Base-by-base conservation (phyloP, 768 basidiomycete genomes). In the Macrolepiota albuminosa region DNA sequence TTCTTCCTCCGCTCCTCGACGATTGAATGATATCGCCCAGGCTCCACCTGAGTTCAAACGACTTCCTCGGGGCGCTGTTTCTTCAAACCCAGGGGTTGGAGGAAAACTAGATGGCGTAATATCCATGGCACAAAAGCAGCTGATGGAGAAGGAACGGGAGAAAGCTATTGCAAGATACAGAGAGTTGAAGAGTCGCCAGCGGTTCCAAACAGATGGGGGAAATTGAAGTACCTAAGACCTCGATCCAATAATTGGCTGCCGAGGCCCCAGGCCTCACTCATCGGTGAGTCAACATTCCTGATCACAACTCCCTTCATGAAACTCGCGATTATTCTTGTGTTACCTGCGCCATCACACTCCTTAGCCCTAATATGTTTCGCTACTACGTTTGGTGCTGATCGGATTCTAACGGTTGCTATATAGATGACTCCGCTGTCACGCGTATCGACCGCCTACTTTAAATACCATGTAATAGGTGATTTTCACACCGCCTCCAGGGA, bases 61-160 rank as follows among this genome's bases (percentile, higher is more conserved):
- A n/a, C 66, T 69, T 49, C 66, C 68, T 51, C 67, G 61, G 13
- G 60, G 58, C 24, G 59, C 52, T 14, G 37, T 42, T 48, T 51
- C 66, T 18, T 24, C 34, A 36, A 34, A 24, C 21, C 50, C 24
- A 37, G 50, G 61, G 11, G 62, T 65, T 37, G 66, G 66, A 48
- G 66, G 67, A 60, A 74, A 77, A 66, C 68, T 62, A 42, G 73
- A 81, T 10, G 80, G 79, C 3, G 78, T 89, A 8, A 64, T 92
- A 34, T 87, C 86, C 33, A 85, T 91, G 81, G 84, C 87, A 14
- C 89, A 91, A 74, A 86, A 84, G 68, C 77, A 78, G 6, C 84
- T 89, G 84, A 84, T 93, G 82, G 88, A 88, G 66, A 76, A 78
- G 55, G 90, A 92, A 70, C 78, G 91, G 62, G 85, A 88, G 65